A percentile compares a stretch with the other conserved stretches of the same genome.
Evolutionary conservation across 1,284 basidiomycete genomes (phyloP).

Genomic region (Lentinus polychrous): DNA sequence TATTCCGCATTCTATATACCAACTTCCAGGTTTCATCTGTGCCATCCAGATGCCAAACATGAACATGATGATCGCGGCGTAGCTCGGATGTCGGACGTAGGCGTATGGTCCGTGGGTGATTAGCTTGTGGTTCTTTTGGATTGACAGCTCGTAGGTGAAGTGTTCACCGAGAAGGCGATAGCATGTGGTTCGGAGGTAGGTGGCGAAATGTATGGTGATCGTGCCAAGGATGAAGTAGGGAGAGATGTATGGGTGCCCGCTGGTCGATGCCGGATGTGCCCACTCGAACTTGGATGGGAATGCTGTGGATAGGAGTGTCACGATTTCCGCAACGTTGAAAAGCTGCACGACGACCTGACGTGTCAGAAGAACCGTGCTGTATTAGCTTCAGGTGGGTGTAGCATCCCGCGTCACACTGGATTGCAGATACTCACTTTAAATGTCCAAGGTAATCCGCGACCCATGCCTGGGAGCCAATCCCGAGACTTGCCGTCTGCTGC

Average conservation of each 20-base stretch:
- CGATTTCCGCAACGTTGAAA: too few relatives aligned
- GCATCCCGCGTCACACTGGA: too few relatives aligned
- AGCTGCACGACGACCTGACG: too few relatives aligned
- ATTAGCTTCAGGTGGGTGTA: too few relatives aligned
- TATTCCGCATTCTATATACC: background rate
- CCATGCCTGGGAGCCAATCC: constrained; percentile 3
- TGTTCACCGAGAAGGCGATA: constrained; percentile 8
- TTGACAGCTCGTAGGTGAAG: constrained; percentile 12
- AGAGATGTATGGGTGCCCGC: background rate
- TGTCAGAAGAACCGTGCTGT: too few relatives aligned
- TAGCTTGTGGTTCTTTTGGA: constrained; percentile 8
- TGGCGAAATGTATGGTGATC: background rate
- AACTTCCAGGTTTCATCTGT: constrained; percentile 1
- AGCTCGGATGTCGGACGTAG: constrained; percentile 10
- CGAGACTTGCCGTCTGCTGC: background rate
- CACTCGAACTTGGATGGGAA: too few relatives aligned
- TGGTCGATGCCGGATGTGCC: too few relatives aligned
- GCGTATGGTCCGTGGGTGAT: constrained; percentile 10
- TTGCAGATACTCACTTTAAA: constrained; percentile 6
- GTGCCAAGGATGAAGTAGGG: constrained; percentile 3
- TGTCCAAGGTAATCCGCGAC: constrained; percentile 1
- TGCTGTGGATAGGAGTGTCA: too few relatives aligned
- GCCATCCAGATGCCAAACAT: background rate
- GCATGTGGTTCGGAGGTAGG: constrained; percentile 2
- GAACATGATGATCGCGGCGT: constrained; percentile 7